Conservation (phyloP, 306 rosid genomes). For the Gastrolobium villosum region DNA sequence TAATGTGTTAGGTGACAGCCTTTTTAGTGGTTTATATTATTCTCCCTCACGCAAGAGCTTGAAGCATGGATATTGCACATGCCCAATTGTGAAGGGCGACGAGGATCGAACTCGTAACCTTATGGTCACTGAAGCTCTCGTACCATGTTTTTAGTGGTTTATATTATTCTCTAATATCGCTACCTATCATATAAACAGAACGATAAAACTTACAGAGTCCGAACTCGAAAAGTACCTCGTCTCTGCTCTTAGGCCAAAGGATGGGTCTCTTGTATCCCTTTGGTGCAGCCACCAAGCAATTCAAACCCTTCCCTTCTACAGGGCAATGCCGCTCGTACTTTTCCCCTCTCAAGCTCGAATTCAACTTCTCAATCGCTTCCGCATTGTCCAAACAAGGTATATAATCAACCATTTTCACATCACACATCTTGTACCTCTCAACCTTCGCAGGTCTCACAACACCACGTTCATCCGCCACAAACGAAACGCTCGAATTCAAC, state of each 20-base stretch:
- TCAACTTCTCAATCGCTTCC: conserved; percentile 54
- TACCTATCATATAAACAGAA: not conserved
- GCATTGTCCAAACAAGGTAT: conserved; percentile 86
- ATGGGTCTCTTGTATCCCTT: conserved; percentile 67
- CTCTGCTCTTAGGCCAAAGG: conserved; percentile 86
- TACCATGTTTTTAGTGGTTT: too few relatives aligned
- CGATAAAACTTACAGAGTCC: conserved; percentile 40
- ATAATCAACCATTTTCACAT: conserved; percentile 65
- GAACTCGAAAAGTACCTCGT: conserved; percentile 69
- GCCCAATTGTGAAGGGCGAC: too few relatives aligned
- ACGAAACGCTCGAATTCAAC: conserved; percentile 42
- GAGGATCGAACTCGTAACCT: too few relatives aligned
- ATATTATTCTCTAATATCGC: too few relatives aligned
- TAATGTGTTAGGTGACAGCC: too few relatives aligned
- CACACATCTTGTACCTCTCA: conserved; percentile 62
- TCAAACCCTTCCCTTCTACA: conserved; percentile 53
- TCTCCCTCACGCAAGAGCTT: too few relatives aligned
- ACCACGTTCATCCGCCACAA: conserved; percentile 35
- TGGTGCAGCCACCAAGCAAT: conserved; percentile 78
- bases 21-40: too few relatives aligned
- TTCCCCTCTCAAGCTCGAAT: conserved; percentile 62
- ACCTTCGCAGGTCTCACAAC: conserved; percentile 45
- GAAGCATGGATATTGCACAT: too few relatives aligned
- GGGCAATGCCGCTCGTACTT: conserved; percentile 89
- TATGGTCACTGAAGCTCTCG: too few relatives aligned